phyloP scores from a whole-genome alignment of 1,284 basidiomycete species.

The Porphyrellus sp. region DNA sequence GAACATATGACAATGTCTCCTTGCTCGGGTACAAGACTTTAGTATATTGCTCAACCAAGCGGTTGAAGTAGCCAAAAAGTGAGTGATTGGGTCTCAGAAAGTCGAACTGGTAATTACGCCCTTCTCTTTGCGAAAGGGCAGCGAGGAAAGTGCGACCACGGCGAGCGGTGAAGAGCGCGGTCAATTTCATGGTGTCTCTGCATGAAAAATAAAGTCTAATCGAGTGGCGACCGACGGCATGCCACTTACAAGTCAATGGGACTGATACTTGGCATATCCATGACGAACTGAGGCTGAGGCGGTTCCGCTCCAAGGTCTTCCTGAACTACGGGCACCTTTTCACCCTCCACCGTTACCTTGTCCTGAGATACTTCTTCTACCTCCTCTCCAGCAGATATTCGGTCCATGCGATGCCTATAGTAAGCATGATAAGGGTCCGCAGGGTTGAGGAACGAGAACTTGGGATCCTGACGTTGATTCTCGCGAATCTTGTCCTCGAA shows the following conservation, averaged over 20 bases:
- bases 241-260: conserved; percentile 82
- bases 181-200: conserved; percentile 89
- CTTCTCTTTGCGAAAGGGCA: conserved; percentile 83
- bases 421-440: conserved; percentile 97
- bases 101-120: conserved; percentile 96
- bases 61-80: conserved; percentile 95
- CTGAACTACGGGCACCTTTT: conserved; percentile 34
- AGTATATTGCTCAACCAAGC: conserved; percentile 94
- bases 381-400: conserved; percentile 70
- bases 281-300: conserved; percentile 78
- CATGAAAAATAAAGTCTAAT: conserved; percentile 18
- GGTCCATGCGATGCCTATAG: conserved; percentile 86
- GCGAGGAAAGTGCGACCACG: conserved; percentile 87
- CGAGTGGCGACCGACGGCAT: neutral
- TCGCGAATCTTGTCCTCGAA: conserved; percentile 97
- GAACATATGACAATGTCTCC: conserved; percentile 69
- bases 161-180: conserved; percentile 93
- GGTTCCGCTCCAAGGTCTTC: conserved; percentile 77
- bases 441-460: conserved; percentile 94
- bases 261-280: conserved; percentile 88
- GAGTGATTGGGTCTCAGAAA: conserved; percentile 95
- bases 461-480: conserved; percentile 90
- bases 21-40: conserved; percentile 85
- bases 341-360: conserved; percentile 44
- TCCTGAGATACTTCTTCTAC: conserved; percentile 54